Evolutionary conservation across 2,329 filamentous ascomycete species (phyloP), one percentile per base, ranked within the genome.

Genomic region (Ascochyta pisi): DNA sequence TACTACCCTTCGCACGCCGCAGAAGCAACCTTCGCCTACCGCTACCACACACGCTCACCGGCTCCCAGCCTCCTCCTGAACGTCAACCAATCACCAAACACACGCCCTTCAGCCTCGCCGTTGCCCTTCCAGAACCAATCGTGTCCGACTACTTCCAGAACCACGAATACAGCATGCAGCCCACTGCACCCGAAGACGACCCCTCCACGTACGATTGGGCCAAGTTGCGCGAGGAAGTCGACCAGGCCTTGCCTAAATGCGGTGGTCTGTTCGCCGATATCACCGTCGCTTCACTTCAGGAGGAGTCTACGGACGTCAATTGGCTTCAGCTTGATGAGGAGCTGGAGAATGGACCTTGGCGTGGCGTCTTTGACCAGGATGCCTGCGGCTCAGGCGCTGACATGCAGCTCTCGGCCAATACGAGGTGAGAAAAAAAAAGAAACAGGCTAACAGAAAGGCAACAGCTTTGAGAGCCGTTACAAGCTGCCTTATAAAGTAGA

Each of bases 341-440:
- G 19, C 31, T 61, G 29, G 54, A 51, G 45, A 53, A 58, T 22
- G 59, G 47, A 23, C 51, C 54, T 19, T 60, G 40, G 56, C 53
- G 45, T 15, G 23, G n/a, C 10, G 1, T 49, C 23, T 58, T 44
- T 24, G 41, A 41, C 42, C 34, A 52, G 50, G 16, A 19, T 2
- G 1, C 10, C 15, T 39, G 37, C 3, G 6, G 3, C n/a, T n/a
- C 22, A 1, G 53, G 50, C 29, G 44, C 35, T 37, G 57, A 52
- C 38, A 22, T 23, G 33, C 41, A 56, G 57, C 54, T 54, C 57
- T 1, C 23, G 39, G n/a, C 23, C 39, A 27, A 41, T 27, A 6
- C 27, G 48, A 54, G 52, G 64, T 66, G 37, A 64, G 64, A 64
- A 57, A 64, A 66, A 65, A 64, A 66, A 64, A 63, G 52, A 58